Conservation (phyloP, 164 flowering plant genomes). For the Dillenia suffruticosa region DNA sequence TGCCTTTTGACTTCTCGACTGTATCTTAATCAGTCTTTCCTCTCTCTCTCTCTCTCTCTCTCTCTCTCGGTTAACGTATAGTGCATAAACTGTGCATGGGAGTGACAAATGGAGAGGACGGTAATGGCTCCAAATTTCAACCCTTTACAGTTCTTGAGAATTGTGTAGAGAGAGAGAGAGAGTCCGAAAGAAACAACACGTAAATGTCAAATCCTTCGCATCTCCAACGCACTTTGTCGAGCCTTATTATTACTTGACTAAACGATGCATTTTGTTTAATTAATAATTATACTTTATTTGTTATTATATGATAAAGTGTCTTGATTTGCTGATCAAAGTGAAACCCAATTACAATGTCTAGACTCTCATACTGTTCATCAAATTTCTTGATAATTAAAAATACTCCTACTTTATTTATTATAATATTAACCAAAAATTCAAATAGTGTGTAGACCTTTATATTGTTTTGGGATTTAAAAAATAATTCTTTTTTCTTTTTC, state of each 20-base stretch:
- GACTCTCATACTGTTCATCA: too few species aligned
- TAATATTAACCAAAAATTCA: too few species aligned
- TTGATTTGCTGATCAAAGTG: conserved; percentile 8
- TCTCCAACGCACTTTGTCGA: conserved; percentile 30
- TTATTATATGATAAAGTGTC: conserved; percentile 3
- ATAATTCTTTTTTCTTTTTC: too few species aligned
- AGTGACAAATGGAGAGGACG: conserved; percentile 56
- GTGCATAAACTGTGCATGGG: conserved; percentile 14
- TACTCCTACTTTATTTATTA: too few species aligned
- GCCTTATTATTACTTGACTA: neutral
- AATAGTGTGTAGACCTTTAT: too few species aligned
- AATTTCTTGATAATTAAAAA: too few species aligned
- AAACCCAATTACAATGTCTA: conserved; percentile 3
- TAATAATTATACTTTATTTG: neutral
- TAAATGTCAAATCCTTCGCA: conserved; percentile 45
- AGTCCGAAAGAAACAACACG: conserved; percentile 35
- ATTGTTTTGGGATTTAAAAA: too few species aligned
- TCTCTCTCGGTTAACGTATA: neutral
- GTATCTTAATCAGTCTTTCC: too few species aligned
- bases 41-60: conserved; percentile 4
- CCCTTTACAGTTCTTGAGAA: conserved; percentile 26
- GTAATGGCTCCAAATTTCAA: conserved; percentile 41
- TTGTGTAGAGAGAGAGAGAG: conserved; percentile 20
- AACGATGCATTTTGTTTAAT: too few species aligned
- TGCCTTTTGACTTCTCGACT: too few species aligned